Percentiles rank a stretch among this genome's conserved stretches.
phyloP scores from a whole-genome alignment of 352 stramenopile genomes.

The Globisporangium lucens region DNA sequence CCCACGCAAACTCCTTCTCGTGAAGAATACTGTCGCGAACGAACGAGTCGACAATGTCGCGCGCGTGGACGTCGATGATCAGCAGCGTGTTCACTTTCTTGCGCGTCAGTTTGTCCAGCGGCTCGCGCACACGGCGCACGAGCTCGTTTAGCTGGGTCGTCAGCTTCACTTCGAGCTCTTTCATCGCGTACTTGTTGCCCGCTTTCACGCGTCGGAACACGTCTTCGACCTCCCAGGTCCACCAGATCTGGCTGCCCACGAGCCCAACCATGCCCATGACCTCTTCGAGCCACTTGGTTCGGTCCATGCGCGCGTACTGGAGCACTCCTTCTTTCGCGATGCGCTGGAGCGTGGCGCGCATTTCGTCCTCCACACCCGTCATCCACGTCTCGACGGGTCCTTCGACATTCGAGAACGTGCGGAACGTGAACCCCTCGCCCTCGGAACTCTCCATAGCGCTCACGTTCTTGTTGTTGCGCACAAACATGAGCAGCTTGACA shows the following conservation, averaged over 20 bases:
- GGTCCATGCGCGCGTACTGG: slow-evolving; percentile 85
- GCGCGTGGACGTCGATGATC: slow-evolving; percentile 89
- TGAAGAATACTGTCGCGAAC: slow-evolving; percentile 88
- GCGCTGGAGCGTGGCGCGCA: slow-evolving; percentile 78
- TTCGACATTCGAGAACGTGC: slow-evolving; percentile 77
- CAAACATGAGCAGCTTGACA: slow-evolving; percentile 90
- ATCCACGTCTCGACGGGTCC: slow-evolving; percentile 93
- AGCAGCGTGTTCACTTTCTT: slow-evolving; percentile 94
- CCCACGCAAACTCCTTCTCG: slow-evolving; percentile 90
- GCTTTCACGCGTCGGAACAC: slow-evolving; percentile 87
- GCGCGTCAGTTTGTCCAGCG: slow-evolving; percentile 75
- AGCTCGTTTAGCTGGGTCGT: slow-evolving; percentile 90
- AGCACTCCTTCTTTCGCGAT: slow-evolving; percentile 95
- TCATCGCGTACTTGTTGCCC: slow-evolving; percentile 94
- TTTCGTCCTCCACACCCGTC: slow-evolving; percentile 90
- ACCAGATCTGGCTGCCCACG: slow-evolving; percentile 92
- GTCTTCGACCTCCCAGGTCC: slow-evolving; percentile 94
- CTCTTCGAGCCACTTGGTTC: slow-evolving; percentile 86
- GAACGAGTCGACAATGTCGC: slow-evolving; percentile 90
- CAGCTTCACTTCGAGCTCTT: slow-evolving; percentile 88
- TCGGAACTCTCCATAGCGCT: slow-evolving; percentile 90
- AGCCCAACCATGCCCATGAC: slow-evolving; percentile 92
- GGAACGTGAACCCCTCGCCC: slow-evolving; percentile 87
- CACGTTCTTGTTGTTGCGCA: slow-evolving; percentile 87
- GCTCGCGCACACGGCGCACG: slow-evolving; percentile 87